phyloP scores from a whole-genome alignment of 2,329 filamentous ascomycete genomes.

The Diaporthe vexans region DNA sequence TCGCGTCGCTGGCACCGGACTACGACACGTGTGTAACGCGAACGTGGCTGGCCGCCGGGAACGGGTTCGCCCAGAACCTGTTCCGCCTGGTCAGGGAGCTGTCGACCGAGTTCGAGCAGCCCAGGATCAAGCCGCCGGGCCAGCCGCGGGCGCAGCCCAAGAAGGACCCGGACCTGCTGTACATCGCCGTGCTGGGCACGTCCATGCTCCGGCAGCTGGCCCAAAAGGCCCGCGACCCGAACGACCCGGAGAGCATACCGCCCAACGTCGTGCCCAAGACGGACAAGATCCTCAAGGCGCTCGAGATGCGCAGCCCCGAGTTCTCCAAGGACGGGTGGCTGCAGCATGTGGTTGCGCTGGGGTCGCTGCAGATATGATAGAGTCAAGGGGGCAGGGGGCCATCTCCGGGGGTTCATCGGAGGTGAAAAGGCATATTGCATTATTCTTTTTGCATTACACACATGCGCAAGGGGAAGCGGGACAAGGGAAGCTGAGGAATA shows the following conservation, averaged over 20 bases:
- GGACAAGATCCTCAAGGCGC: conserved; percentile 75
- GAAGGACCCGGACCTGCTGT: conserved; percentile 67
- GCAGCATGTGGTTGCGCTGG: conserved; percentile 77
- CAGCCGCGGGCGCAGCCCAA: conserved; percentile 51
- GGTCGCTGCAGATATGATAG: conserved; percentile 55
- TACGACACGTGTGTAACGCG: conserved; percentile 80
- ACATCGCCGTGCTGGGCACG: conserved; percentile 78
- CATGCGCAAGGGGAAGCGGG: not conserved
- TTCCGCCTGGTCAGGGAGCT: conserved; percentile 82
- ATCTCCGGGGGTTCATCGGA: too few relatives aligned
- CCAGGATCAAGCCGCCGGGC: conserved; percentile 54
- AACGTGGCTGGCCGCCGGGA: conserved; percentile 85
- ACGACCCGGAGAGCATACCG: conserved; percentile 66
- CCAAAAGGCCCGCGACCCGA: conserved; percentile 76
- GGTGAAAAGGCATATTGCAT: not conserved
- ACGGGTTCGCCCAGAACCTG: conserved; percentile 86
- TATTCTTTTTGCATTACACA: not conserved
- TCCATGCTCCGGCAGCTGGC: conserved; percentile 76
- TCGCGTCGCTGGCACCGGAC: conserved; percentile 77
- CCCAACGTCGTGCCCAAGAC: conserved; percentile 74
- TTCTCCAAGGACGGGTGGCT: conserved; percentile 76
- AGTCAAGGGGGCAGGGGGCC: not conserved
- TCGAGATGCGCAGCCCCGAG: conserved; percentile 74
- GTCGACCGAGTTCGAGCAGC: conserved; percentile 72
- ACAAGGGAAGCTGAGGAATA: not conserved